Evolutionary conservation across 768 basidiomycete species (phyloP).

Genomic region (Coprinopsis marcescibilis): DNA sequence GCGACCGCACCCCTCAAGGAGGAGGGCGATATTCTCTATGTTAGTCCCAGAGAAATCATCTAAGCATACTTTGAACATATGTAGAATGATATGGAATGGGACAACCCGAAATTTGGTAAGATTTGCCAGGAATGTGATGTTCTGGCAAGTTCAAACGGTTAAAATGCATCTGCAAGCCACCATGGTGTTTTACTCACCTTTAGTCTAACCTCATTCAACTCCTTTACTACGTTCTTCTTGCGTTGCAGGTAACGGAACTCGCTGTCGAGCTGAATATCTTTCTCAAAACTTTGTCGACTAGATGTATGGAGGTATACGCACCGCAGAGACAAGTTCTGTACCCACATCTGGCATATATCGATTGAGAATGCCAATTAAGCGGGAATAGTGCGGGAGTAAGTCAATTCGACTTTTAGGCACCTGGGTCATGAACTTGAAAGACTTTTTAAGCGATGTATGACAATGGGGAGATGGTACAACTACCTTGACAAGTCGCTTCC

Average conservation of each 20-base stretch:
- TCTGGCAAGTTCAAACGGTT: slow-evolving; percentile 42
- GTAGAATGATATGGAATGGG: slow-evolving; percentile 85
- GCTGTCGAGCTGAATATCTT: slow-evolving; percentile 71
- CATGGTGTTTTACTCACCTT: slow-evolving; percentile 47
- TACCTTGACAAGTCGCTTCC: slow-evolving; percentile 88
- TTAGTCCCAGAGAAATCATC: slow-evolving; percentile 93
- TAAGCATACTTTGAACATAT: slow-evolving; percentile 94
- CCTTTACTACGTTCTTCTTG: slow-evolving; percentile 90
- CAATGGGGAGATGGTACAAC: background rate
- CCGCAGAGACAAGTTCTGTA: slow-evolving; percentile 70
- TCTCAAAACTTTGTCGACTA: slow-evolving; percentile 6
- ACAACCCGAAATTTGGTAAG: slow-evolving; percentile 95
- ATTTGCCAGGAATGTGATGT: slow-evolving; percentile 81
- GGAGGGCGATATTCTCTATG: slow-evolving; percentile 85
- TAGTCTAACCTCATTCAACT: slow-evolving; percentile 76
- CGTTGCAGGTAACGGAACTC: slow-evolving; percentile 94
- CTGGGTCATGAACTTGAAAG: slow-evolving; percentile 65
- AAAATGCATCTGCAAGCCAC: background rate
- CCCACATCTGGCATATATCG: slow-evolving; percentile 95
- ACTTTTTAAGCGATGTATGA: slow-evolving; percentile 1
- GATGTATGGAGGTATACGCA: slow-evolving; percentile 34
- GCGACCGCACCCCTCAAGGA: slow-evolving; percentile 91
- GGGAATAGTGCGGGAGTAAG: slow-evolving; percentile 87
- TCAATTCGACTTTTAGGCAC: slow-evolving; percentile 87
- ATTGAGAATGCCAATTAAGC: slow-evolving; percentile 83